phyloP scores from a whole-genome alignment of 495 filamentous ascomycete genomes.

The Daldinia concentrica region DNA sequence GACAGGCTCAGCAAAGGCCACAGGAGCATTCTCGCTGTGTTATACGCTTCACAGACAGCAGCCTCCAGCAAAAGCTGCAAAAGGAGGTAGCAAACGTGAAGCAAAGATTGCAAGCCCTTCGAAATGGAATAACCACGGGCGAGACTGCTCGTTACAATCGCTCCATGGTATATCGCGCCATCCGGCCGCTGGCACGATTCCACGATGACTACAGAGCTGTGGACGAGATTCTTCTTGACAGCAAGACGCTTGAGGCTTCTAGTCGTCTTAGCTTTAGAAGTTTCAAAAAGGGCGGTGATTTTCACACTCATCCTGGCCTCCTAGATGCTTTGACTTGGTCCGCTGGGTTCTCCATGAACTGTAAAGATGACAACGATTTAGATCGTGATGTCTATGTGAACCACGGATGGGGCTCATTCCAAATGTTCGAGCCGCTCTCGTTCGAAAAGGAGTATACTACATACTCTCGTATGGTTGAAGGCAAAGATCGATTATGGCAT shows the following conservation, averaged over 20 bases:
- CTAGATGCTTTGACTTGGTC: slow-evolving; percentile 3
- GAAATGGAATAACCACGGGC: not conserved
- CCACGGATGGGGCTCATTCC: slow-evolving; percentile 6
- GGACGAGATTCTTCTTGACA: not conserved
- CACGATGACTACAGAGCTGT: slow-evolving; percentile 4
- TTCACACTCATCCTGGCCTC: not conserved
- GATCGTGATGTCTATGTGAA: not conserved
- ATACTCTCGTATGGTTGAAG: slow-evolving; percentile 1
- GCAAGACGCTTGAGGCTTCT: slow-evolving; percentile 5
- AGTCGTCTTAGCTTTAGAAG: slow-evolving; percentile 5
- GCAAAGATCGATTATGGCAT: not conserved
- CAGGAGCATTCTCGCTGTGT: slow-evolving; percentile 4
- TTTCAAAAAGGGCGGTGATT: not conserved
- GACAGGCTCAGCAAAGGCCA: not conserved
- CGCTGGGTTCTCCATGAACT: slow-evolving; percentile 1
- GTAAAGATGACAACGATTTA: not conserved
- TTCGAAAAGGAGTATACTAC: slow-evolving; percentile 6
- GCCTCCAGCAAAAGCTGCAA: not conserved
- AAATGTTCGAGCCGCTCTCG: not conserved
- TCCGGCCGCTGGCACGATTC: slow-evolving; percentile 2
- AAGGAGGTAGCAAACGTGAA: not conserved
- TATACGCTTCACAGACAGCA: not conserved
- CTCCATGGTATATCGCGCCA: slow-evolving; percentile 9
- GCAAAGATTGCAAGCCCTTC: not conserved
- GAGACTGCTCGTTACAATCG: slow-evolving; percentile 6